These are phyloP conservation scores for Tetrahymena borealis DNA, from an alignment of 73 alveolate species.

Conservation along the genomic window DNA sequence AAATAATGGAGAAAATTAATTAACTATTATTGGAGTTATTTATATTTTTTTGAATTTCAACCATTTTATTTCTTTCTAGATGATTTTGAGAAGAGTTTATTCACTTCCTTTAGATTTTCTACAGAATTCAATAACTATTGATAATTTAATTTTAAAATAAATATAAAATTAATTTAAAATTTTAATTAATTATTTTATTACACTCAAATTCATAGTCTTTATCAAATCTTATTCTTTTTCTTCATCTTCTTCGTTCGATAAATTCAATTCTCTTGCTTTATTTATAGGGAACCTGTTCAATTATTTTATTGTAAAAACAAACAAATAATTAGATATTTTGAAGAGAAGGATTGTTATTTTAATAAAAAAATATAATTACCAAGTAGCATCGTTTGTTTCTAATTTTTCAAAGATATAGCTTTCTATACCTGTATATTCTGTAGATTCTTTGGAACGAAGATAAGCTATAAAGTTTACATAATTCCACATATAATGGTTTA, in stretches of 20 bases:
- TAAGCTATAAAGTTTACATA: constrained; percentile 65
- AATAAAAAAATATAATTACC: neutral
- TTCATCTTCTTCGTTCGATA: constrained; percentile 9
- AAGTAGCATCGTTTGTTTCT: constrained; percentile 18
- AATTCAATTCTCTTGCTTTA: constrained; percentile 35
- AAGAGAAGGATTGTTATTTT: neutral
- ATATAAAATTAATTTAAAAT: neutral
- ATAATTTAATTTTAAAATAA: neutral
- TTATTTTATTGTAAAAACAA: too few species aligned
- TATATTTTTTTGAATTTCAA: neutral
- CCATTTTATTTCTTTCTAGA: neutral
- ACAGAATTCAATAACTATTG: neutral
- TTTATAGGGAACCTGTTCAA: constrained; percentile 21
- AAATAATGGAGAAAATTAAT: too few species aligned
- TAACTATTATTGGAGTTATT: neutral
- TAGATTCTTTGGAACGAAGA: constrained; percentile 44
- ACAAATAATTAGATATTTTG: too few species aligned
- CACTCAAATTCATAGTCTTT: neutral
- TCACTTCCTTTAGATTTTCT: neutral
- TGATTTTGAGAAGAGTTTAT: neutral
- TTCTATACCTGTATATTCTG: constrained; percentile 53
- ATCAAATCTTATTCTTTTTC: constrained; percentile 20
- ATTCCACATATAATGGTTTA: constrained; percentile 74
- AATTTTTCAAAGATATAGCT: constrained; percentile 20
- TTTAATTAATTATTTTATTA: neutral